Percentiles rank a stretch among this genome's conserved stretches.
These are phyloP conservation scores for Trypanosoma cruzi DNA, from an alignment of 208 protist species.

Conservation along the genomic window DNA sequence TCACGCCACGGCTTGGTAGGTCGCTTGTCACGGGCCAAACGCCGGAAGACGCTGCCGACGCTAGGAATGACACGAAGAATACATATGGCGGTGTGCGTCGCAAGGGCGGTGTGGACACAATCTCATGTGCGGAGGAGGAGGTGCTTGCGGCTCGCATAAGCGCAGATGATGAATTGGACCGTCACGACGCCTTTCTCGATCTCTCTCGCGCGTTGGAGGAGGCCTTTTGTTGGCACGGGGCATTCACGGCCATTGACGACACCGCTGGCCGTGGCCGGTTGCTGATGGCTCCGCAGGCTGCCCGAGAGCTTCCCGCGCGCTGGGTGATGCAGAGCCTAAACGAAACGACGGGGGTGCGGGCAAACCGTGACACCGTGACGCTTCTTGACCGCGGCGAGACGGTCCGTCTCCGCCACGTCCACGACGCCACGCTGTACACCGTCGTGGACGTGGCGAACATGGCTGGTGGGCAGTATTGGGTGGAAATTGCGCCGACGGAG, in stretches of 20 bases:
- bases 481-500: conserved; percentile 28
- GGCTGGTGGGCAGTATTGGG: conserved; percentile 25
- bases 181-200: neutral
- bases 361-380: conserved; percentile 33
- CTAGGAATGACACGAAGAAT: neutral
- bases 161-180: conserved; percentile 25
- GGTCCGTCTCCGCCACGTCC: conserved; percentile 10
- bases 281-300: conserved; percentile 28
- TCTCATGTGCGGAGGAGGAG: neutral
- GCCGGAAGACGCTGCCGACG: neutral
- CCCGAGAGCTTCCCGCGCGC: conserved; percentile 56
- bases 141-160: neutral
- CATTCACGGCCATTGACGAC: neutral
- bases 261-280: neutral
- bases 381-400: conserved; percentile 48
- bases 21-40: neutral
- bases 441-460: conserved; percentile 19
- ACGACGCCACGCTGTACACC: conserved; percentile 20
- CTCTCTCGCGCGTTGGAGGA: conserved; percentile 5
- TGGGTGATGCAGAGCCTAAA: conserved; percentile 76
- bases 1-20: neutral
- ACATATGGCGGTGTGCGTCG: neutral
- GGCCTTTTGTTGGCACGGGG: neutral
- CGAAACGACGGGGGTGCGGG: conserved; percentile 18
- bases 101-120: too few relatives aligned